Evolutionary conservation across 2,329 filamentous ascomycete species (phyloP), one percentile per base, ranked within the genome.

Genomic region (Botryotinia globosa): DNA sequence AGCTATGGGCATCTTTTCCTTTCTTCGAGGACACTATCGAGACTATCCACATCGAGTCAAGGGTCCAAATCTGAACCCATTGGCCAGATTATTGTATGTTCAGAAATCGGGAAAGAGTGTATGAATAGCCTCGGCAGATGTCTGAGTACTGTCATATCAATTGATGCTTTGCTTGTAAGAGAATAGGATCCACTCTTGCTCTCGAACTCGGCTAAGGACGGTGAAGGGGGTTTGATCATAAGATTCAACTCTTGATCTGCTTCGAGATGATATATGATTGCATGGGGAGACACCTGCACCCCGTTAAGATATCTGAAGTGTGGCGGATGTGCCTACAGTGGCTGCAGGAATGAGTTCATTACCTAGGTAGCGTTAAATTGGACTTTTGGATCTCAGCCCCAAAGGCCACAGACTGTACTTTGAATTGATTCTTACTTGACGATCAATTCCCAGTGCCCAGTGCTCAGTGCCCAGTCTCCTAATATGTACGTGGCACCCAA

Each of bases 191-290:
- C 48, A 56, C 37, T 56, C 25, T 67, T 56, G 48, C 29, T 56
- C 37, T 56, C 65, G n/a, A 42, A 42, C 48, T 56, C 34, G 37
- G 65, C n/a, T 32, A 68, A 68, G 48, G 54, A 68, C 48, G 65
- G 65, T 67, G 65, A 67, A 67, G 64, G 64, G 25, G 64, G 18
- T 67, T 56, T 67, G 48, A 67, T 56, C 65, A 67, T 42, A 42
- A 67, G 48, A 37, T 56, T 56, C 8, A 66, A 32, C 22, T 39
- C 45, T n/a, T 67, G 48, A 42, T 56, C 25, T 67, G 25, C 37
- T 67, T 67, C 65, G 48, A 67, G 65, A 42, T 68, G 65, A 56
- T 68, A 56, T 67, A 39, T 42, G 48, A 68, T 42, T 56, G 22
- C 51, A 42, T 37, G n/a, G 18, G 34, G 42, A 56, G 18, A 9